These are phyloP conservation scores for Pachyrhizus erosus DNA, from an alignment of 306 rosid species.

Conservation along the genomic window DNA sequence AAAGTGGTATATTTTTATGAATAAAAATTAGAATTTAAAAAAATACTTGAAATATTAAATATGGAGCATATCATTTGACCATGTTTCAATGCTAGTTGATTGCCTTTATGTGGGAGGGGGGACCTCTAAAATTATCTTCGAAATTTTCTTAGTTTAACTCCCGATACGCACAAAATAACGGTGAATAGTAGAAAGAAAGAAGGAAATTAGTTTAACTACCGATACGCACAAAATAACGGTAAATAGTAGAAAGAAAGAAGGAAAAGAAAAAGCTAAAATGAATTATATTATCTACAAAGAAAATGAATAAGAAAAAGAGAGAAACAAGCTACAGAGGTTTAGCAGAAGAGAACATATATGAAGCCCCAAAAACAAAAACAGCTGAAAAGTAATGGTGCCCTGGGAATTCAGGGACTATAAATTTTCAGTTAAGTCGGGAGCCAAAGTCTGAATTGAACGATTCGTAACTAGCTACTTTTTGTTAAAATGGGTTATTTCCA, in stretches of 20 bases:
- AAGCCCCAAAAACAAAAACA: background rate
- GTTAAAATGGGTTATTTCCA: background rate
- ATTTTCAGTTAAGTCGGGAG: background rate
- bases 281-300: background rate
- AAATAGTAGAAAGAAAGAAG: too few relatives aligned
- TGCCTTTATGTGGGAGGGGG: too few relatives aligned
- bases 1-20: too few relatives aligned
- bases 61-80: too few relatives aligned
- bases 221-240: too few relatives aligned
- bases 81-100: background rate
- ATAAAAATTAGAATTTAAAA: too few relatives aligned
- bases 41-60: too few relatives aligned
- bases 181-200: too few relatives aligned
- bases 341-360: background rate
- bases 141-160: too few relatives aligned
- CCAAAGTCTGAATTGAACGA: background rate
- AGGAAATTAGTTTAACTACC: too few relatives aligned
- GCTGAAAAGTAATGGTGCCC: constrained; percentile 14
- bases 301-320: background rate
- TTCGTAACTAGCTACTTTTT: background rate
- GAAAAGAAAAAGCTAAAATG: background rate
- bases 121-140: too few relatives aligned
- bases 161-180: too few relatives aligned
- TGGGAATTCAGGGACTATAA: background rate
- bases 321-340: background rate